phyloP scores from a whole-genome alignment of 768 basidiomycete genomes.

The Panaeolus papilionaceus region DNA sequence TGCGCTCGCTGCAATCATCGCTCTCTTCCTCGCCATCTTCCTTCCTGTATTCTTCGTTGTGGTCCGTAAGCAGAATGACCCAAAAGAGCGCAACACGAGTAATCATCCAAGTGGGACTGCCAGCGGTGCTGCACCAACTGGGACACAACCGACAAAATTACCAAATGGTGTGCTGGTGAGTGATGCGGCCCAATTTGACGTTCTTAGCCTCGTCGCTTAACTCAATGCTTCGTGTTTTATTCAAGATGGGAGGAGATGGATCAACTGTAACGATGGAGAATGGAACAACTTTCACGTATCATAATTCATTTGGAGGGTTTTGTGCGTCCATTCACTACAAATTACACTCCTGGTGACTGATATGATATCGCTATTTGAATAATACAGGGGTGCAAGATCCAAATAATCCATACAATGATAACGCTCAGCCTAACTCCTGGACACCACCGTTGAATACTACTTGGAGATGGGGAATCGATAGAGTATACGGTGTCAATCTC shows the following conservation, averaged over 20 bases:
- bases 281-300: conserved; percentile 72
- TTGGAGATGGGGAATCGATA: conserved; percentile 72
- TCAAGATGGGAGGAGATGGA: conserved; percentile 63
- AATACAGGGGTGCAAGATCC: conserved; percentile 62
- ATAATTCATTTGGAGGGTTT: conserved; percentile 72
- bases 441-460: conserved; percentile 72
- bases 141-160: conserved; percentile 21
- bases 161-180: conserved; percentile 28
- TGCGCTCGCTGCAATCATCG: conserved; percentile 21
- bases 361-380: neutral
- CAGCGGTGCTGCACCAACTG: conserved; percentile 12
- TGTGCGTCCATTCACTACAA: conserved; percentile 44
- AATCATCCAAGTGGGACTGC: neutral
- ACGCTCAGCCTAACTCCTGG: conserved; percentile 74
- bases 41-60: conserved; percentile 38
- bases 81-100: neutral
- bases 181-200: neutral
- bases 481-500: conserved; percentile 67
- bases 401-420: conserved; percentile 69
- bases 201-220: too few relatives aligned
- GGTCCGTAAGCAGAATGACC: conserved; percentile 26
- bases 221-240: neutral
- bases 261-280: conserved; percentile 62
- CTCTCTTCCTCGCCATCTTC: conserved; percentile 35
- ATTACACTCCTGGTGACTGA: neutral